Evolutionary conservation across 306 rosid genomes (phyloP).

Genomic region (Prunus mira): DNA sequence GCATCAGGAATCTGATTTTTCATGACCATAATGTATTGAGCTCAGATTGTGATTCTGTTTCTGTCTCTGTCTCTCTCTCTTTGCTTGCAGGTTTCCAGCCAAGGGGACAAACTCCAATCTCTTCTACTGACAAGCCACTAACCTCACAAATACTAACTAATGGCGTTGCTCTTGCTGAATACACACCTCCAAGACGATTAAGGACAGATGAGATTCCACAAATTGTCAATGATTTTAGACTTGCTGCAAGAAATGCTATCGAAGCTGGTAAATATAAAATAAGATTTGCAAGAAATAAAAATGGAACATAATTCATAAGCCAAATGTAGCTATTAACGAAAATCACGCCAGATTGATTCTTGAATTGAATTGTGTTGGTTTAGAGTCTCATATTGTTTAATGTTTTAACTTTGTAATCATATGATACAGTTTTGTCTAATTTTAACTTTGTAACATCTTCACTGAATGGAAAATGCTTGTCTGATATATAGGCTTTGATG

Average conservation of each 20-base stretch:
- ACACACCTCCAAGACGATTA: constrained; percentile 54
- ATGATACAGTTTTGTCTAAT: too few species aligned
- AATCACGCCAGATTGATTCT: too few species aligned
- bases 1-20: too few species aligned
- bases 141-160: constrained; percentile 23
- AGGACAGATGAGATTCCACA: constrained; percentile 56
- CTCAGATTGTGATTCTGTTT: background rate
- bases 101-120: constrained; percentile 52
- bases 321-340: too few species aligned
- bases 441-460: too few species aligned
- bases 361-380: too few species aligned
- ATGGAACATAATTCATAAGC: too few species aligned
- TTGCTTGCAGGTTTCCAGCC: constrained; percentile 43
- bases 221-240: constrained; percentile 55
- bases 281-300: background rate
- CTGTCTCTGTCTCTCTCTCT: background rate
- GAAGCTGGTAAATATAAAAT: constrained; percentile 56
- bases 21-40: background rate
- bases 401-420: too few species aligned
- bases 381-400: too few species aligned
- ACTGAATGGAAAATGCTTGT: too few species aligned
- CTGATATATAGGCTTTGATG: constrained; percentile 36
- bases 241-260: constrained; percentile 60
- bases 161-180: constrained; percentile 33
- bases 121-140: constrained; percentile 53